A percentile compares a stretch with the other conserved stretches of the same genome.
These are phyloP conservation scores for Odontarrhena argentea DNA, from an alignment of 345 rosid genomes.

Conservation along the genomic window DNA sequence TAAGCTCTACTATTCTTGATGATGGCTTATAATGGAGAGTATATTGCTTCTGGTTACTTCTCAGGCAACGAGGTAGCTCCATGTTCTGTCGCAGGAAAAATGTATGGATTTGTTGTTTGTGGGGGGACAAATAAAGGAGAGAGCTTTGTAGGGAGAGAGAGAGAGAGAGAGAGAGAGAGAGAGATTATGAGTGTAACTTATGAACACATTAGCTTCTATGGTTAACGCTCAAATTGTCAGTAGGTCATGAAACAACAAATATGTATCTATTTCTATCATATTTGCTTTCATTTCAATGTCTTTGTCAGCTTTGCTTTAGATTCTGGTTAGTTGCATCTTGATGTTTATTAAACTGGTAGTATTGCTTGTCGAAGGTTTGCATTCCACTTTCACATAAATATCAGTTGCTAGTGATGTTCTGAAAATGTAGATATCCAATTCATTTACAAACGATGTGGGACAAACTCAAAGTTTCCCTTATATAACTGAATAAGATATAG, in stretches of 20 bases:
- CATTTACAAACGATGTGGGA: too few species aligned
- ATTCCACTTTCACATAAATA: too few species aligned
- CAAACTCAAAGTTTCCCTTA: too few species aligned
- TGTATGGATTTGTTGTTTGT: conserved; percentile 8
- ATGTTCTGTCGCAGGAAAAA: background rate
- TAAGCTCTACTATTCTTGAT: conserved; percentile 64
- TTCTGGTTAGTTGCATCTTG: background rate
- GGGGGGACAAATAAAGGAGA: conserved; percentile 27
- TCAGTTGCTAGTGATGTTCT: too few species aligned
- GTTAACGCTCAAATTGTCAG: conserved; percentile 18
- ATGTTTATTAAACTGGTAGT: background rate
- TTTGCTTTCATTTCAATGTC: background rate
- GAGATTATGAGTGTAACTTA: conserved; percentile 14
- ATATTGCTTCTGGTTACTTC: background rate
- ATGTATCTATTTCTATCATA: conserved; percentile 19
- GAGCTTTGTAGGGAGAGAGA: conserved; percentile 10
- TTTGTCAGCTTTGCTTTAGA: background rate
- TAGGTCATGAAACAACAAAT: conserved; percentile 16
- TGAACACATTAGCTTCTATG: conserved; percentile 17
- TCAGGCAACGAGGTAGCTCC: conserved; percentile 11
- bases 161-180: conserved; percentile 21
- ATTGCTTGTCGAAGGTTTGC: background rate
- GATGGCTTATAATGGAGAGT: conserved; percentile 51
- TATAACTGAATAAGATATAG: too few species aligned
- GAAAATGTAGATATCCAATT: too few species aligned